These are phyloP conservation scores for Pestalotiopsis sp. DNA, from an alignment of 2,329 filamentous ascomycete species.

Conservation along the genomic window DNA sequence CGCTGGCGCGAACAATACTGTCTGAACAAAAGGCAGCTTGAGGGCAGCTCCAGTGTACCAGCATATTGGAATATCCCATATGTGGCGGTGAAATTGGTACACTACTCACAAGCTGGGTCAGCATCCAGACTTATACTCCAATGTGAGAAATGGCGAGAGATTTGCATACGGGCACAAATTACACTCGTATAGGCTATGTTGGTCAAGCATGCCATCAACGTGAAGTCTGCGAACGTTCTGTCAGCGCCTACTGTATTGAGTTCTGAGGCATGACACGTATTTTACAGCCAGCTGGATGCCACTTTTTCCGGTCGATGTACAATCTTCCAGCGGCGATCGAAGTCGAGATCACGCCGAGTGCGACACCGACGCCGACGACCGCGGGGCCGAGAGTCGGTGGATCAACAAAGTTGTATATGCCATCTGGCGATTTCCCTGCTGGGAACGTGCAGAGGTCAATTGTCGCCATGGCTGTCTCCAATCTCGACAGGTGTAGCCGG, in stretches of 20 bases:
- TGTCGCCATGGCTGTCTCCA: not conserved
- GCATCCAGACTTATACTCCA: not conserved
- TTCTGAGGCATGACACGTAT: not conserved
- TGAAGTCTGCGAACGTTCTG: not conserved
- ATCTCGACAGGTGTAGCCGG: too few relatives aligned
- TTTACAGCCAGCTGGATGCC: constrained; percentile 7
- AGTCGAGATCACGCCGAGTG: not conserved
- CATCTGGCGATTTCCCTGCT: not conserved
- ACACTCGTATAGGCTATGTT: not conserved
- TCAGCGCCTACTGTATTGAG: too few relatives aligned
- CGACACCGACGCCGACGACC: constrained; percentile 5
- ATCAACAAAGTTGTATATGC: constrained; percentile 10
- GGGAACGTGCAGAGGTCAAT: not conserved
- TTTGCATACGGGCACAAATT: not conserved
- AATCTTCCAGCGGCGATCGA: constrained; percentile 5
- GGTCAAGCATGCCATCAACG: not conserved
- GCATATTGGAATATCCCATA: not conserved
- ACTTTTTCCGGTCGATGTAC: constrained; percentile 6
- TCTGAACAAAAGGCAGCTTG: constrained; percentile 17
- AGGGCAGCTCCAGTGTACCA: not conserved
- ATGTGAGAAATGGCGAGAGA: not conserved
- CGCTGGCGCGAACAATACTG: constrained; percentile 12
- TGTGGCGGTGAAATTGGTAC: not conserved
- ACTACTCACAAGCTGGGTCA: not conserved
- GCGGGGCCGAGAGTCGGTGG: constrained; percentile 5